Evolutionary conservation across 805 yeast species (phyloP).

Genomic region (Grigorovia jiainica): DNA sequence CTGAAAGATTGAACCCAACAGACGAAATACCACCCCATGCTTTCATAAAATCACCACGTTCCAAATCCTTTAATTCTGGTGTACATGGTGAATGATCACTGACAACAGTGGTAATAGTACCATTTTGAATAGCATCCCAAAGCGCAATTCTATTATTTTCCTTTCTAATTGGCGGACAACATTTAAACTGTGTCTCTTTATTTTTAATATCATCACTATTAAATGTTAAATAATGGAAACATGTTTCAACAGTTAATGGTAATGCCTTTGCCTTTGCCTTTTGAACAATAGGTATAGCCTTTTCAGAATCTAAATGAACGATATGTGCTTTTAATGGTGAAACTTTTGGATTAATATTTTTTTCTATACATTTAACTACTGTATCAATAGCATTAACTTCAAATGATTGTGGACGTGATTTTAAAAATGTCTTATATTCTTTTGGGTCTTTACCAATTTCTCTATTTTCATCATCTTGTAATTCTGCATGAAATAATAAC

Average conservation of each 20-base stretch:
- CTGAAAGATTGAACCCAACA: constrained; percentile 82
- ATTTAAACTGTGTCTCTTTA: constrained; percentile 76
- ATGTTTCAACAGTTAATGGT: constrained; percentile 81
- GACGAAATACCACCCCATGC: constrained; percentile 98
- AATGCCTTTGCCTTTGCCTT: constrained; percentile 51
- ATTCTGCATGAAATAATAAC: constrained; percentile 89
- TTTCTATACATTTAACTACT: constrained; percentile 52
- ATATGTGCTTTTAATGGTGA: constrained; percentile 67
- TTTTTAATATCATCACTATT: constrained; percentile 69
- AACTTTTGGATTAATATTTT: constrained; percentile 22
- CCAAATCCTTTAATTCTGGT: constrained; percentile 75
- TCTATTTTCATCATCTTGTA: constrained; percentile 42
- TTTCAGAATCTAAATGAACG: constrained; percentile 81
- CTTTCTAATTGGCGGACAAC: constrained; percentile 90
- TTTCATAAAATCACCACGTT: constrained; percentile 74
- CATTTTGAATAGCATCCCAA: constrained; percentile 68
- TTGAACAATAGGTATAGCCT: constrained; percentile 65
- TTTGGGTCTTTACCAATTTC: constrained; percentile 41
- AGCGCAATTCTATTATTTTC: constrained; percentile 59
- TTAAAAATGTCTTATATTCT: constrained; percentile 60
- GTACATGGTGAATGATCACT: constrained; percentile 97
- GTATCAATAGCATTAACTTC: constrained; percentile 78
- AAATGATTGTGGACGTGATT: constrained; percentile 81
- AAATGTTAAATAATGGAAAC: constrained; percentile 82
- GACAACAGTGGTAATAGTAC: constrained; percentile 72